These are phyloP conservation scores for Pneumocystis oryctolagi DNA, from an alignment of 1,139 yeast species.

Conservation along the genomic window DNA sequence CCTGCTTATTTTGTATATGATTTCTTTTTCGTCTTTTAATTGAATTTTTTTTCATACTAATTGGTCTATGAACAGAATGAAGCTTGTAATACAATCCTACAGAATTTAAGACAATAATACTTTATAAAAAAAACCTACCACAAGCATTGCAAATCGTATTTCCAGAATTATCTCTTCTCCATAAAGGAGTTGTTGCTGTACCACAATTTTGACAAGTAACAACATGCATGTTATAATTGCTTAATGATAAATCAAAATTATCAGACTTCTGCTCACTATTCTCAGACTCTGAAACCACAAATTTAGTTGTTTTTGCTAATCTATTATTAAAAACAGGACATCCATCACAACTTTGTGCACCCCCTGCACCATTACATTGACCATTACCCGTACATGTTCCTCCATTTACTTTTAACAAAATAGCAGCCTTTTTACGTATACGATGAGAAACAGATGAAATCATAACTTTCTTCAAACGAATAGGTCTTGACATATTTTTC, in stretches of 20 bases:
- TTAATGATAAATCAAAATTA: not conserved
- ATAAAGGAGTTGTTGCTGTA: slow-evolving; percentile 70
- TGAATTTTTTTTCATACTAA: slow-evolving; percentile 53
- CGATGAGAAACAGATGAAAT: not conserved
- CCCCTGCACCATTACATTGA: slow-evolving; percentile 9
- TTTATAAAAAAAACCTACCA: slow-evolving; percentile 2
- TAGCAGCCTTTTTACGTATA: not conserved
- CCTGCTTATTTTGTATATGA: not conserved
- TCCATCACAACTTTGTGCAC: slow-evolving; percentile 11
- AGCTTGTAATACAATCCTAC: slow-evolving; percentile 69
- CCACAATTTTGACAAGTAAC: slow-evolving; percentile 39
- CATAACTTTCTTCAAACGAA: slow-evolving; percentile 24
- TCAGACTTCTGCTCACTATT: not conserved
- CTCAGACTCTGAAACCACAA: not conserved
- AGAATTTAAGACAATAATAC: slow-evolving; percentile 56
- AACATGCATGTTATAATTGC: slow-evolving; percentile 1
- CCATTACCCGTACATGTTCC: not conserved
- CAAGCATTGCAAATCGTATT: slow-evolving; percentile 30
- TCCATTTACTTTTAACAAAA: not conserved
- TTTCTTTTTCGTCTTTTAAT: slow-evolving; percentile 57
- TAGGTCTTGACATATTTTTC: slow-evolving; percentile 29
- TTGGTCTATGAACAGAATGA: slow-evolving; percentile 69
- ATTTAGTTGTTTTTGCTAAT: slow-evolving; percentile 2
- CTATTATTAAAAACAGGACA: slow-evolving; percentile 13
- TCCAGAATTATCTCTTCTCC: slow-evolving; percentile 74